A percentile compares a stretch with the other conserved stretches of the same genome.
Conservation (phyloP, 257 asterid species). For the Hygrophila difformis region DNA sequence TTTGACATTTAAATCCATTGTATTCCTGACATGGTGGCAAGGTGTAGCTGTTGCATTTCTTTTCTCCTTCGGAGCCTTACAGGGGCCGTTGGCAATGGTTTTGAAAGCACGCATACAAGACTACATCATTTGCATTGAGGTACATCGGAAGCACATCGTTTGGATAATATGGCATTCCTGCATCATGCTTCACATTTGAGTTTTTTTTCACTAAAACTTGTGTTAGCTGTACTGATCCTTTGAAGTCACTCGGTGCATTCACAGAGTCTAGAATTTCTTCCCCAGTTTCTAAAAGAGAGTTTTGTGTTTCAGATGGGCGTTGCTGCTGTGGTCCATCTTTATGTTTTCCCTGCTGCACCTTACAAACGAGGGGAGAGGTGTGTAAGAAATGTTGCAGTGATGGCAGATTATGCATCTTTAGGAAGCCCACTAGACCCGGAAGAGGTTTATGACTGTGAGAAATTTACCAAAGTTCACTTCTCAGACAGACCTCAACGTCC, state of each 20-base stretch:
- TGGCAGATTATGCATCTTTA: slow-evolving; percentile 87
- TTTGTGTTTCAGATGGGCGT: slow-evolving; percentile 76
- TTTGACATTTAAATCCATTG: slow-evolving; percentile 88
- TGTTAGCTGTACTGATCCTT: neutral
- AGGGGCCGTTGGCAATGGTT: slow-evolving; percentile 72
- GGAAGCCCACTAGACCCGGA: slow-evolving; percentile 92
- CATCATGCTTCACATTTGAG: too few species aligned
- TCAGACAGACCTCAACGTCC: slow-evolving; percentile 59
- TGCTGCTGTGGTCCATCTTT: slow-evolving; percentile 95
- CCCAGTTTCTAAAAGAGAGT: slow-evolving; percentile 15
- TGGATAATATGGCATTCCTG: too few species aligned
- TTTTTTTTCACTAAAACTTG: neutral
- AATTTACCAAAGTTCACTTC: slow-evolving; percentile 46
- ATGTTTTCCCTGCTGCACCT: slow-evolving; percentile 88
- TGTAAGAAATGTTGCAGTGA: slow-evolving; percentile 81
- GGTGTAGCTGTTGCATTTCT: slow-evolving; percentile 90
- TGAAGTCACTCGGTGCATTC: neutral
- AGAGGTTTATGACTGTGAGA: slow-evolving; percentile 80
- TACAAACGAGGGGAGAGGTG: slow-evolving; percentile 97
- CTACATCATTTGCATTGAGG: slow-evolving; percentile 95
- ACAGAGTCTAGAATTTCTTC: too few species aligned
- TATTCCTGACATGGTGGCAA: slow-evolving; percentile 99
- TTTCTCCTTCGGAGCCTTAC: slow-evolving; percentile 79
- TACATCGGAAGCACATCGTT: slow-evolving; percentile 15
- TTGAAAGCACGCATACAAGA: slow-evolving; percentile 83